These are phyloP conservation scores for Sporodiniella umbellata DNA, from an alignment of 371 early-diverging fungal species.

Conservation along the genomic window DNA sequence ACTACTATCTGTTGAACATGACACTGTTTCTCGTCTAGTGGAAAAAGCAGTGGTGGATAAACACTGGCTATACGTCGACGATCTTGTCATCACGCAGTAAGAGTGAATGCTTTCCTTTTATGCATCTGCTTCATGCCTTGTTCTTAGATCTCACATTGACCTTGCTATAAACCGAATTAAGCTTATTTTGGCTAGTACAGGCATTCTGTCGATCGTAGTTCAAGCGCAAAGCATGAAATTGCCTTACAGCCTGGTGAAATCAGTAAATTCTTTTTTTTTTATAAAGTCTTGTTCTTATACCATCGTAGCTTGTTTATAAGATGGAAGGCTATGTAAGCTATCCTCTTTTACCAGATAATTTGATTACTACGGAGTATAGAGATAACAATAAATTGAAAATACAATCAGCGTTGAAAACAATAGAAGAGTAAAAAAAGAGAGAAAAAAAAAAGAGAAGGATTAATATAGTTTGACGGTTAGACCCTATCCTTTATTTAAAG, in stretches of 20 bases:
- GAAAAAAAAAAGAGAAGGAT: neutral
- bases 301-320: neutral
- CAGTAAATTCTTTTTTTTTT: slow-evolving; percentile 1
- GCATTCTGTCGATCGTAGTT: slow-evolving; percentile 5
- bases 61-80: slow-evolving; percentile 12
- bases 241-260: slow-evolving; percentile 17
- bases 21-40: neutral
- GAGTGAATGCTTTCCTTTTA: neutral
- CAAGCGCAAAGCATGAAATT: slow-evolving; percentile 11
- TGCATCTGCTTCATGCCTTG: neutral
- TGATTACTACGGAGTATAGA: slow-evolving; percentile 4
- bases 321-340: slow-evolving; percentile 2
- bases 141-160: neutral
- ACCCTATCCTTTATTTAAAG: slow-evolving; percentile 9
- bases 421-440: slow-evolving; percentile 12
- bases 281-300: neutral
- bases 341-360: slow-evolving; percentile 6
- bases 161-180: neutral
- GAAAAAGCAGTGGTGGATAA: neutral
- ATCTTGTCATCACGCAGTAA: slow-evolving; percentile 21
- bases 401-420: neutral
- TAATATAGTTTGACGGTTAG: neutral
- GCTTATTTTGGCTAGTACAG: neutral
- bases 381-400: neutral
- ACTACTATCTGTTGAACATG: slow-evolving; percentile 4